These are phyloP conservation scores for Microsporum ferrugineum DNA, from an alignment of 2,329 filamentous ascomycete genomes.

Conservation along the genomic window DNA sequence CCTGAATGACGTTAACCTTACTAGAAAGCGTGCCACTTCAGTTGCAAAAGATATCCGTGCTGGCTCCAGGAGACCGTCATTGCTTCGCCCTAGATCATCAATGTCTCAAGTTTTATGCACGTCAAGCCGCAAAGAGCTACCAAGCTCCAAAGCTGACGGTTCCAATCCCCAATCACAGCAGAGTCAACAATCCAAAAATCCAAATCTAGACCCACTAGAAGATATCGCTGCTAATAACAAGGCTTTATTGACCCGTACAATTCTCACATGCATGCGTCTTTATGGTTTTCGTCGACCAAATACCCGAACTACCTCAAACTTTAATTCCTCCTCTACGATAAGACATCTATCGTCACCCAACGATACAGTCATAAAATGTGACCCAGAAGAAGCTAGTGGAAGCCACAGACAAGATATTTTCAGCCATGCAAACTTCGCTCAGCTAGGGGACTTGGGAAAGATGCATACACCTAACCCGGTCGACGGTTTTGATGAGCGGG, in stretches of 20 bases:
- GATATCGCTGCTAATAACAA: constrained; percentile 28
- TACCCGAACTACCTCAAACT: constrained; percentile 14
- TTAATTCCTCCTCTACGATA: background rate
- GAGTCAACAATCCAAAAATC: background rate
- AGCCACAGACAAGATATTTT: background rate
- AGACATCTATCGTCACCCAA: constrained; percentile 4
- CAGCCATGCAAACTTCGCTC: background rate
- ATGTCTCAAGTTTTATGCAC: constrained; percentile 2
- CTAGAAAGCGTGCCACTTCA: background rate
- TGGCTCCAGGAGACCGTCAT: background rate
- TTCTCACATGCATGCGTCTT: constrained; percentile 34
- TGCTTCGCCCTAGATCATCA: background rate
- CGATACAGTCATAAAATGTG: constrained; percentile 10
- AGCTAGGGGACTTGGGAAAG: background rate
- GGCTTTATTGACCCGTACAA: constrained; percentile 31
- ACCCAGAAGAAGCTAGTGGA: background rate
- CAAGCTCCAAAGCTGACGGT: background rate
- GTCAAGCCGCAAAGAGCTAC: constrained; percentile 3
- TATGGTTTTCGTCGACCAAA: constrained; percentile 31
- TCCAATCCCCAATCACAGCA: too few species aligned
- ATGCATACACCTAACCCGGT: background rate
- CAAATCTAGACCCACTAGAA: background rate
- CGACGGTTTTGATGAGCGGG: background rate
- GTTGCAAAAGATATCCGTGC: background rate
- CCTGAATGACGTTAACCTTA: background rate